phyloP scores from a whole-genome alignment of 177 flowering plant genomes.

The Telopea speciosissima region DNA sequence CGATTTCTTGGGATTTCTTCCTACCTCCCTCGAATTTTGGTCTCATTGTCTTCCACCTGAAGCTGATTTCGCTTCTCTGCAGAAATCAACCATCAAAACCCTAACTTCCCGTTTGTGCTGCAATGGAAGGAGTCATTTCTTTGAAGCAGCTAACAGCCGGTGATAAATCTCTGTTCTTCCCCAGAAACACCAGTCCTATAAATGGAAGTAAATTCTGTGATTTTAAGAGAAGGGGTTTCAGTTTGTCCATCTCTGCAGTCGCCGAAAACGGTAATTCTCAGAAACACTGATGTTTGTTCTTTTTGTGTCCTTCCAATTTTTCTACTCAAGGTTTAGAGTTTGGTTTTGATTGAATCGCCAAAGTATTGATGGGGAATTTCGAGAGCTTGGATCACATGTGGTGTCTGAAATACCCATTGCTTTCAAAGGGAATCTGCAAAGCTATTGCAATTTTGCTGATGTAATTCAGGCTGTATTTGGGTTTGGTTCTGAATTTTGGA shows the following conservation, averaged over 20 bases:
- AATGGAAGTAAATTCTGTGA: constrained; percentile 1
- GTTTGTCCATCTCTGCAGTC: constrained; percentile 16
- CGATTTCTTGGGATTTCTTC: no score
- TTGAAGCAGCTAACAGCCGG: constrained; percentile 7
- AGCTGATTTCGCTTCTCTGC: neutral
- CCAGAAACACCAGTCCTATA: neutral
- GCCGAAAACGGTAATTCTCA: constrained; percentile 13
- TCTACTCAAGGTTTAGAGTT: neutral
- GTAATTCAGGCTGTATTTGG: neutral
- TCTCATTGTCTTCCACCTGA: neutral
- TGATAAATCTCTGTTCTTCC: constrained; percentile 3
- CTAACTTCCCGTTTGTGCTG: neutral
- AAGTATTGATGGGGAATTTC: no score
- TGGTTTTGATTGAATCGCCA: neutral
- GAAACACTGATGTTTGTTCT: constrained; percentile 1
- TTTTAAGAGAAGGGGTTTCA: constrained; percentile 10
- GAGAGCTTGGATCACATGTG: neutral
- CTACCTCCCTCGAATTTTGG: no score
- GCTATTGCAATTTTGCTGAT: neutral
- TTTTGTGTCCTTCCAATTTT: no score
- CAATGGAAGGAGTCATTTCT: constrained; percentile 20
- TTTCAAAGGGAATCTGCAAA: neutral
- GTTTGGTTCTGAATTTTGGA: neutral
- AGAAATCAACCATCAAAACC: neutral
- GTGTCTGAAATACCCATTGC: neutral